Evolutionary conservation across 805 yeast genomes (phyloP).

Genomic region (Candida chauliodis): DNA sequence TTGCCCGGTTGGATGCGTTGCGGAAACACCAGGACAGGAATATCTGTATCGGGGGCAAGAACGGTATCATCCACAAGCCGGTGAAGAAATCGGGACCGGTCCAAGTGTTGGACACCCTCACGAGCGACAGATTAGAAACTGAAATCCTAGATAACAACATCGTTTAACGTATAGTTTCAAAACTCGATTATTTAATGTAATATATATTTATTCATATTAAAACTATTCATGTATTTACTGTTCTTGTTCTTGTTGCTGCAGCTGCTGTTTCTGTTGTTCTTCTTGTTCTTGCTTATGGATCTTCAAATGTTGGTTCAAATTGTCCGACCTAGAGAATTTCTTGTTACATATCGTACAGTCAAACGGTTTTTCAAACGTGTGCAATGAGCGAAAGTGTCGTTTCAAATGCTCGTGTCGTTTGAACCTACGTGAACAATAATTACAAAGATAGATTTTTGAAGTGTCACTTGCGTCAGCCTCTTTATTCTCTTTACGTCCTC

Average conservation of each 20-base stretch:
- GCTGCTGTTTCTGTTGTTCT: neutral
- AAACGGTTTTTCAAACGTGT: constrained; percentile 69
- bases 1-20: constrained; percentile 86
- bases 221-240: no score
- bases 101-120: constrained; percentile 1
- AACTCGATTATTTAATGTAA: no score
- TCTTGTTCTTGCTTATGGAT: constrained; percentile 42
- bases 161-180: no score
- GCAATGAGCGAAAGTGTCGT: constrained; percentile 70
- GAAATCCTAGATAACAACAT: neutral
- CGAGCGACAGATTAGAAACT: constrained; percentile 4
- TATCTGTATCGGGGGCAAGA: constrained; percentile 73
- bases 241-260: neutral
- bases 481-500: constrained; percentile 65
- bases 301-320: constrained; percentile 63
- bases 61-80: constrained; percentile 22
- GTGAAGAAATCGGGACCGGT: constrained; percentile 7
- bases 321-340: constrained; percentile 65
- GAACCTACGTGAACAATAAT: constrained; percentile 60
- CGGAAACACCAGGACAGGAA: constrained; percentile 74
- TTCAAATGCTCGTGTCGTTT: constrained; percentile 76
- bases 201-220: neutral
- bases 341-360: constrained; percentile 59
- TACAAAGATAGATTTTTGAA: constrained; percentile 53
- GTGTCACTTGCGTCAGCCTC: constrained; percentile 50